phyloP scores from a whole-genome alignment of 1,139 yeast species.

The Suhomyces taliae region DNA sequence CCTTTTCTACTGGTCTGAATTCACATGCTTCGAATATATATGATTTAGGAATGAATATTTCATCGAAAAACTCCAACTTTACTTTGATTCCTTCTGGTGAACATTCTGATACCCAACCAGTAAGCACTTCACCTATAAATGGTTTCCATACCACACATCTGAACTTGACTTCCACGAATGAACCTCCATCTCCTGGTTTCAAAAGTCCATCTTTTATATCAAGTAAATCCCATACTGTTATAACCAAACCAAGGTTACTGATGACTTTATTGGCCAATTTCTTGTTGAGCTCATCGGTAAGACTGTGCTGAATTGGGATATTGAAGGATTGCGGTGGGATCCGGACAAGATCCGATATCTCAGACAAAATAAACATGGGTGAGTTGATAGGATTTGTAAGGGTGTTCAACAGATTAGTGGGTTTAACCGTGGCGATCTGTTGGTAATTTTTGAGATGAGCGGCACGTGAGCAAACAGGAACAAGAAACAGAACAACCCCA shows the following conservation, averaged over 20 bases:
- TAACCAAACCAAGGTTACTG: constrained; percentile 78
- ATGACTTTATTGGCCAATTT: constrained; percentile 85
- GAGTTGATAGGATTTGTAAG: neutral
- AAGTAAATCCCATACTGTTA: constrained; percentile 80
- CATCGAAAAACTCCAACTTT: constrained; percentile 85
- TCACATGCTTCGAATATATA: constrained; percentile 77
- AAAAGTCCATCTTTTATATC: constrained; percentile 83
- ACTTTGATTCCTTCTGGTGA: constrained; percentile 83
- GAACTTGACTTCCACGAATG: constrained; percentile 73
- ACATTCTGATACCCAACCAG: constrained; percentile 92
- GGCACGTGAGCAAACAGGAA: neutral
- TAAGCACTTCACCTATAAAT: constrained; percentile 87
- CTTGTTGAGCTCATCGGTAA: constrained; percentile 76
- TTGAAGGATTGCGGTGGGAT: constrained; percentile 85
- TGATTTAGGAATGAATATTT: constrained; percentile 81
- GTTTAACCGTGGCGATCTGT: neutral
- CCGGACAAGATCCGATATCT: constrained; percentile 78
- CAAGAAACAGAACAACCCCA: too few relatives aligned
- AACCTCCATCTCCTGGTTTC: constrained; percentile 95
- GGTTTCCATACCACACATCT: constrained; percentile 87
- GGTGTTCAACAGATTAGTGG: too few relatives aligned
- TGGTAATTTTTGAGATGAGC: neutral
- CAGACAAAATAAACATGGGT: constrained; percentile 79
- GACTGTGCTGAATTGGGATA: constrained; percentile 65
- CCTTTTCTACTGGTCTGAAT: constrained; percentile 73